phyloP scores from a whole-genome alignment of 768 basidiomycete genomes.

The Boletellus ananiceps region DNA sequence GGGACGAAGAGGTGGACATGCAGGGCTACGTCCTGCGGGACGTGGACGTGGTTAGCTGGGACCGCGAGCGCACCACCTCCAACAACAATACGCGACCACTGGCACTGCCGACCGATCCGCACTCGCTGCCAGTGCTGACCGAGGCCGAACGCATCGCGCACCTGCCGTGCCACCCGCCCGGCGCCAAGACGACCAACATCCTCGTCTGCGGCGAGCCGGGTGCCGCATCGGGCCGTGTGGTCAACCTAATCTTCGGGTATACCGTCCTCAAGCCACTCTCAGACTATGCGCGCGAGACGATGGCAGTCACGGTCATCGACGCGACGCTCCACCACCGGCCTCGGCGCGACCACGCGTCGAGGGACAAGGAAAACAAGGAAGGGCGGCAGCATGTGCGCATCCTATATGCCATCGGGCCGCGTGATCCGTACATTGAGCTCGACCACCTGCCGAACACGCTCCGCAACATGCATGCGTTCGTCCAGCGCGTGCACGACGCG shows the following conservation, averaged over 20 bases:
- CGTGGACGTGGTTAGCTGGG: conserved; percentile 8
- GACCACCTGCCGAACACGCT: conserved; percentile 15
- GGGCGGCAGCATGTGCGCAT: conserved; percentile 14
- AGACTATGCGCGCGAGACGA: conserved; percentile 31
- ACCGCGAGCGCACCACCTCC: not conserved
- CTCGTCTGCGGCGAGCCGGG: conserved; percentile 43
- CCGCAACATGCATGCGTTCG: conserved; percentile 26
- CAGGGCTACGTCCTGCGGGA: conserved; percentile 10
- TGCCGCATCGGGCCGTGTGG: conserved; percentile 22
- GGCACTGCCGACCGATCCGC: conserved; percentile 1
- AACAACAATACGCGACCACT: not conserved
- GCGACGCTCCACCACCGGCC: conserved; percentile 11
- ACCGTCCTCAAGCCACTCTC: conserved; percentile 20
- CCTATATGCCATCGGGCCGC: conserved; percentile 30
- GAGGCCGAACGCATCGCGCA: conserved; percentile 18
- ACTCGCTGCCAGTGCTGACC: conserved; percentile 3
- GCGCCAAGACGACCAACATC: conserved; percentile 30
- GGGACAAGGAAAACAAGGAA: too few relatives aligned
- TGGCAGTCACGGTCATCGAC: conserved; percentile 25
- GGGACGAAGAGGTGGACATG: conserved; percentile 9
- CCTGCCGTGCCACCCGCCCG: conserved; percentile 17
- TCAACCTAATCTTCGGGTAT: conserved; percentile 22
- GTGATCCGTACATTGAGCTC: conserved; percentile 25
- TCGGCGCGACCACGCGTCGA: too few relatives aligned
- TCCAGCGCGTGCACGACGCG: conserved; percentile 13